phyloP scores from a whole-genome alignment of 495 filamentous ascomycete genomes.

The Penicillium flavigenum region DNA sequence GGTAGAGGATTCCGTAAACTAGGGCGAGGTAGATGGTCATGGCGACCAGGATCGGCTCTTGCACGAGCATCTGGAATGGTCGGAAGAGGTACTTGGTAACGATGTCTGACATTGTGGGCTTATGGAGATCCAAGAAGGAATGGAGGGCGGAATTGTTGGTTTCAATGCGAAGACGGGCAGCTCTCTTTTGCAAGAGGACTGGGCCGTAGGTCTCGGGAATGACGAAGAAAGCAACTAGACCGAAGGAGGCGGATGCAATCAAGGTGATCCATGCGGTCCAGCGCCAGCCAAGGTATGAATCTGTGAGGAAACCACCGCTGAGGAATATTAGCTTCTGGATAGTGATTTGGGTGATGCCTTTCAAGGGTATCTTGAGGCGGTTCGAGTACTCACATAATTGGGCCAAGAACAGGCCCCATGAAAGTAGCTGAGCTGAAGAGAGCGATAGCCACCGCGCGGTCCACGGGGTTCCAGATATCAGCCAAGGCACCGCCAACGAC shows the following conservation, averaged over 20 bases:
- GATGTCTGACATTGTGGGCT: conserved; percentile 46
- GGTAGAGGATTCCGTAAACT: conserved; percentile 63
- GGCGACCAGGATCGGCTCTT: conserved; percentile 61
- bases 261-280: conserved; percentile 65
- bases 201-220: conserved; percentile 62
- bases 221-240: conserved; percentile 48
- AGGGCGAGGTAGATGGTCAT: conserved; percentile 51
- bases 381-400: conserved; percentile 26
- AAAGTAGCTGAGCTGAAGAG: conserved; percentile 56
- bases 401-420: conserved; percentile 54
- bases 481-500: conserved; percentile 59
- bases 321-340: conserved; percentile 26
- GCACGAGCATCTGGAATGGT: conserved; percentile 58
- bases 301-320: conserved; percentile 56
- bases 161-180: conserved; percentile 54
- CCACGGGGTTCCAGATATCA: conserved; percentile 61
- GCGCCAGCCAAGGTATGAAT: conserved; percentile 58
- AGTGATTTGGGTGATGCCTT: background rate
- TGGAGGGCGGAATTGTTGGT: conserved; percentile 64
- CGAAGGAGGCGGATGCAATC: conserved; percentile 54
- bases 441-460: conserved; percentile 60
- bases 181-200: conserved; percentile 55
- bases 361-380: background rate
- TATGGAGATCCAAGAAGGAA: conserved; percentile 56
- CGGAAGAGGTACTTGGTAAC: conserved; percentile 55